Conservation (phyloP, 1,284 basidiomycete species). For the Coniophora puteana region DNA sequence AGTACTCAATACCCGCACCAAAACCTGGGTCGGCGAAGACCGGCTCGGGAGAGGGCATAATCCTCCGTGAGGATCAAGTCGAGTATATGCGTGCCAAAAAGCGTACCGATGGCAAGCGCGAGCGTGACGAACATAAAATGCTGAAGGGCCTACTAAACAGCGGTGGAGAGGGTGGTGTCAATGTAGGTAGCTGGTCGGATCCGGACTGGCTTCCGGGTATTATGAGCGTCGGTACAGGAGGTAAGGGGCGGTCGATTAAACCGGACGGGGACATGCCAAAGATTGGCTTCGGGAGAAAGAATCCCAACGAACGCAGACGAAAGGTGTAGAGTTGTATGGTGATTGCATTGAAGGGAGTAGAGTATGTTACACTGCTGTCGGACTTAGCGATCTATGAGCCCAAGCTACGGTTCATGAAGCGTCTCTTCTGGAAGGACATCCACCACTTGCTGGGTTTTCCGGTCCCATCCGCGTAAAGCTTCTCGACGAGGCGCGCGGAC, state of each 20-base stretch:
- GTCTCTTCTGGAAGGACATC: conserved; percentile 98
- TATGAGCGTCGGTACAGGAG: conserved; percentile 67
- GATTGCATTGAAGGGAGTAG: neutral
- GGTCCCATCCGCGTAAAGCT: conserved; percentile 83
- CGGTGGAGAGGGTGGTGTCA: conserved; percentile 45
- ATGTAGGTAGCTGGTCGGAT: conserved; percentile 85
- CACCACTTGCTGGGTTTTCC: conserved; percentile 99
- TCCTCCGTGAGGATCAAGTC: conserved; percentile 87
- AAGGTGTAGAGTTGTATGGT: conserved; percentile 27
- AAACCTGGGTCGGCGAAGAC: conserved; percentile 87
- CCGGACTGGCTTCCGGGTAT: conserved; percentile 95
- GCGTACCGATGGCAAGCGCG: conserved; percentile 64
- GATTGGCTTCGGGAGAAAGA: conserved; percentile 82
- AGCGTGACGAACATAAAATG: conserved; percentile 77
- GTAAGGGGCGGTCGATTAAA: conserved; percentile 63
- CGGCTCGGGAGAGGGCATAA: conserved; percentile 76
- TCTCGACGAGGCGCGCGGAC: conserved; percentile 81
- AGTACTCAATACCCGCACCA: conserved; percentile 90
- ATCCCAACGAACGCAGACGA: conserved; percentile 76
- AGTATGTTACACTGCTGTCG: conserved; percentile 3
- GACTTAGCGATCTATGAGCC: conserved; percentile 40
- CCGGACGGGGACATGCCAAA: conserved; percentile 64
- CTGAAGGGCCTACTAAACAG: conserved; percentile 57
- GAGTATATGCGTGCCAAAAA: conserved; percentile 84
- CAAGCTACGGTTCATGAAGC: conserved; percentile 90